These are phyloP conservation scores for Vigna radiata DNA, from an alignment of 306 rosid genomes.

Conservation along the genomic window DNA sequence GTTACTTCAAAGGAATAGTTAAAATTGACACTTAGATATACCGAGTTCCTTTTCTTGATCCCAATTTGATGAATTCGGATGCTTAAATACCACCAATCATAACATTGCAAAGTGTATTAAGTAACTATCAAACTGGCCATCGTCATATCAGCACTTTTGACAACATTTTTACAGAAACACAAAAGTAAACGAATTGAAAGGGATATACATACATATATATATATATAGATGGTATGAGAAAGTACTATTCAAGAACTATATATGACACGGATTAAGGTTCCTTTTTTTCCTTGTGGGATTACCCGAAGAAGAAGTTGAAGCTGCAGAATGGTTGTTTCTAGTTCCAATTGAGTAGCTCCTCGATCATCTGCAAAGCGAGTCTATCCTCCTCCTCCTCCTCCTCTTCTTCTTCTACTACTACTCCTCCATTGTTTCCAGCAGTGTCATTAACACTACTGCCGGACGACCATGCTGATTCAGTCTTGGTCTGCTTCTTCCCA, in stretches of 20 bases:
- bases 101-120: constrained; percentile 31
- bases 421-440: constrained; percentile 37
- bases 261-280: constrained; percentile 39
- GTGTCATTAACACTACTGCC: background rate
- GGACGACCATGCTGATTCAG: constrained; percentile 3
- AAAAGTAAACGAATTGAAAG: constrained; percentile 41
- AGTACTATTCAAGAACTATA: constrained; percentile 36
- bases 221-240: constrained; percentile 5
- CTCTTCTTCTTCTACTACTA: constrained; percentile 17
- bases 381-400: constrained; percentile 74
- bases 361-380: constrained; percentile 93
- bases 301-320: constrained; percentile 43
- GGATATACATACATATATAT: background rate
- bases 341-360: constrained; percentile 91
- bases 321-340: constrained; percentile 41
- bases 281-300: background rate
- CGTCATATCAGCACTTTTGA: constrained; percentile 30
- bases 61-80: constrained; percentile 18
- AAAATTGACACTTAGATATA: constrained; percentile 41
- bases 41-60: background rate
- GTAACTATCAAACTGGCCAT: constrained; percentile 45
- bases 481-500: constrained; percentile 59
- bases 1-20: constrained; percentile 22
- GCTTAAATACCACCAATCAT: constrained; percentile 35
- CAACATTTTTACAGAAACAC: constrained; percentile 25